Percentiles rank a stretch among this genome's conserved stretches.
Conservation (phyloP, 257 asterid species). For the Nicotiana sylvestris region DNA sequence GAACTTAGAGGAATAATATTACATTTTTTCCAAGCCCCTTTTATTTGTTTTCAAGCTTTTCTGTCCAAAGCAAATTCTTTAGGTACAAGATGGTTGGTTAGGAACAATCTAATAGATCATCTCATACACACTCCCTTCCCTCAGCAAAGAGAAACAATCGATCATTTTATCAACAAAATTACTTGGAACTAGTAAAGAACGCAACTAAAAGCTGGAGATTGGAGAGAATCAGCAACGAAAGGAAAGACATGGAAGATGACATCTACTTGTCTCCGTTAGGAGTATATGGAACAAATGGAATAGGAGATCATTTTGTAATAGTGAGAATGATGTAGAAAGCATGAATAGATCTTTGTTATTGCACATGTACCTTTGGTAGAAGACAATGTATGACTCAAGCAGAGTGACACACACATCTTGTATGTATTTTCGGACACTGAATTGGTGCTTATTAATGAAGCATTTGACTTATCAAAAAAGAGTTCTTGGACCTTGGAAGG, state of each 20-base stretch:
- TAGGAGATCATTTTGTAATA: background rate
- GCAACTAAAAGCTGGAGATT: background rate
- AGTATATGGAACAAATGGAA: background rate
- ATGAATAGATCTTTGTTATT: background rate
- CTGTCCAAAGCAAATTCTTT: background rate
- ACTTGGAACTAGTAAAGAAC: background rate
- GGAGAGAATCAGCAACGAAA: background rate
- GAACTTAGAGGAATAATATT: background rate
- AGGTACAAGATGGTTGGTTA: conserved; percentile 1
- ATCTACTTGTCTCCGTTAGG: background rate
- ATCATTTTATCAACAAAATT: background rate
- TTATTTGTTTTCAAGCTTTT: background rate
- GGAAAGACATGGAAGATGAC: background rate
- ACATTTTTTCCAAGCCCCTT: background rate
- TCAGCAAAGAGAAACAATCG: background rate
- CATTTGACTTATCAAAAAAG: background rate
- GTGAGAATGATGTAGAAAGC: background rate
- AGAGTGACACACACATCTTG: background rate
- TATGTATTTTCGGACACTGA: background rate
- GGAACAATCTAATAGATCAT: background rate
- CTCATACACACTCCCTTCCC: background rate
- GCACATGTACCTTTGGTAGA: background rate
- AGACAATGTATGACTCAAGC: background rate
- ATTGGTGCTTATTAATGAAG: background rate
- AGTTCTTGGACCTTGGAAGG: background rate